phyloP scores from a whole-genome alignment of 345 rosid genomes.

The Gossypioides kirkii region DNA sequence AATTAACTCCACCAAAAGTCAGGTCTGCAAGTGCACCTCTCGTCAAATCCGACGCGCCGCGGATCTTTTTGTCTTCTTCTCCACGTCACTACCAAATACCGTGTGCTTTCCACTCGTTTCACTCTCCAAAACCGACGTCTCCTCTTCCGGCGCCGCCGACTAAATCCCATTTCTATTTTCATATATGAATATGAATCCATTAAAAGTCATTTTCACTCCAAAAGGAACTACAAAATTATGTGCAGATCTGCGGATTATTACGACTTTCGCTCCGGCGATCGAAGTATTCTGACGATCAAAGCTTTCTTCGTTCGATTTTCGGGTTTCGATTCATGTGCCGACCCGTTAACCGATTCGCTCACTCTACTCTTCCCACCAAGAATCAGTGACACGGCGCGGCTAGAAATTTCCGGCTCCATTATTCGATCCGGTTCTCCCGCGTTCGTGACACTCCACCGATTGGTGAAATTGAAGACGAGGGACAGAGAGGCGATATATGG shows the following conservation, averaged over 20 bases:
- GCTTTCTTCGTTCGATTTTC: conserved; percentile 58
- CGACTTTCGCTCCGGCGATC: conserved; percentile 17
- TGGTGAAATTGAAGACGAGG: conserved; percentile 25
- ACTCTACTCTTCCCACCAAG: conserved; percentile 71
- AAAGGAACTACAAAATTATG: conserved; percentile 28
- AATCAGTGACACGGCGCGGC: conserved; percentile 37
- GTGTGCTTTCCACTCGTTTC: neutral
- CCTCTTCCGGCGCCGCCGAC: neutral
- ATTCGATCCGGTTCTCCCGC: conserved; percentile 57
- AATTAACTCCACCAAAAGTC: neutral
- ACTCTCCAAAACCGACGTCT: neutral
- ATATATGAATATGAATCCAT: neutral
- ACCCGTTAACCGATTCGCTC: conserved; percentile 44
- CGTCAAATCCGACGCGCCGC: neutral
- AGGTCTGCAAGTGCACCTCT: neutral
- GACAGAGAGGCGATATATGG: conserved; percentile 46
- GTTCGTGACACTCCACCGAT: conserved; percentile 58
- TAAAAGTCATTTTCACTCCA: neutral
- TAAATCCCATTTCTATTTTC: no score
- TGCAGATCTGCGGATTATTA: conserved; percentile 49
- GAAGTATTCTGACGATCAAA: conserved; percentile 38
- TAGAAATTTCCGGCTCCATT: conserved; percentile 51
- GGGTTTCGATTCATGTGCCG: conserved; percentile 14
- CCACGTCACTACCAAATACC: neutral
- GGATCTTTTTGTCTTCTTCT: neutral